Conservation (phyloP, 1,139 yeast genomes). For the Nakaseomyces glabratus region DNA sequence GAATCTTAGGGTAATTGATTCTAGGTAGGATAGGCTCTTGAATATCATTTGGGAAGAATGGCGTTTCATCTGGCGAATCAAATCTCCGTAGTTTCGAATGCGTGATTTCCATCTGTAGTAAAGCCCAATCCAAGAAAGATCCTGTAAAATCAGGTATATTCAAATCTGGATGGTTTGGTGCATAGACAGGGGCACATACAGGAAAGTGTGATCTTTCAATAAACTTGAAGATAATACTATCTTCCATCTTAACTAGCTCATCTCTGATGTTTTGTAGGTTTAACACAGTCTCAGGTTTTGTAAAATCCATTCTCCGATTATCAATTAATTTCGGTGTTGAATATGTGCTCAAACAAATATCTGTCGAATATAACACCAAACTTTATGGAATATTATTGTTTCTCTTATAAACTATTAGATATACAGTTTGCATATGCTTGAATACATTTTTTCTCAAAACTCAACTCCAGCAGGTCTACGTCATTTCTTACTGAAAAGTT, state of each 20-base stretch:
- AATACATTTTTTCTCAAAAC: too few species aligned
- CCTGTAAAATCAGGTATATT: constrained; percentile 64
- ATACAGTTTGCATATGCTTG: too few species aligned
- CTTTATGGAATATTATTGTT: too few species aligned
- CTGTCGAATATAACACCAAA: too few species aligned
- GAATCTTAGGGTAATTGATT: constrained; percentile 64
- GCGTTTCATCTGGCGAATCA: constrained; percentile 92
- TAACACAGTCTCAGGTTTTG: constrained; percentile 73
- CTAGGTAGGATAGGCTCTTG: constrained; percentile 67
- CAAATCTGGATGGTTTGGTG: constrained; percentile 39
- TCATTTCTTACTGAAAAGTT: too few species aligned
- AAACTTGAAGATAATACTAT: constrained; percentile 82
- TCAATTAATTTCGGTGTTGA: too few species aligned
- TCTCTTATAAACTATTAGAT: too few species aligned
- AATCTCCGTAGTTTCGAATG: constrained; percentile 84
- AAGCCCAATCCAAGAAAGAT: constrained; percentile 79
- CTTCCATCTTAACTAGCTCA: constrained; percentile 88
- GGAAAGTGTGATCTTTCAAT: constrained; percentile 89
- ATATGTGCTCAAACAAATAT: too few species aligned
- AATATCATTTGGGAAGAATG: constrained; percentile 70
- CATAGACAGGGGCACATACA: constrained; percentile 68
- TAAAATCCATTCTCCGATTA: constrained; percentile 61
- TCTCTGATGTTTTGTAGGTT: constrained; percentile 74
- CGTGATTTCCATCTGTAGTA: constrained; percentile 63
- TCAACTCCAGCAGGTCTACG: too few species aligned